These are phyloP conservation scores for Rhodamnia argentea DNA, from an alignment of 345 rosid genomes.

Conservation along the genomic window DNA sequence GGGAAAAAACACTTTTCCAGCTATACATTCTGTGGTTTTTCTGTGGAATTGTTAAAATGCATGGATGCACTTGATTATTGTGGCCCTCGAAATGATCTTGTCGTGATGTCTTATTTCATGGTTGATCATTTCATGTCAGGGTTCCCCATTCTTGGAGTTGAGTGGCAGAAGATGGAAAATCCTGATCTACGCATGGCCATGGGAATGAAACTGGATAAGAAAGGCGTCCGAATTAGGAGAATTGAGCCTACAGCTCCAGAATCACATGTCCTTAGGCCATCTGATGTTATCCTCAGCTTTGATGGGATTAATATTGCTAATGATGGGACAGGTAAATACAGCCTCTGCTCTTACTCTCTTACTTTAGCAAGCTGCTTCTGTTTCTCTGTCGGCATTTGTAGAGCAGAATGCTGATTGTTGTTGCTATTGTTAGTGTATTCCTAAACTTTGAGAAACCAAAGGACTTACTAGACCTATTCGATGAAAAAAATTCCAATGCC, in stretches of 20 bases:
- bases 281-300: constrained; percentile 82
- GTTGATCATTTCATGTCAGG: constrained; percentile 22
- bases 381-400: neutral
- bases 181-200: constrained; percentile 70
- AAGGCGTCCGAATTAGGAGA: constrained; percentile 90
- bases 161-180: constrained; percentile 99
- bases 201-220: constrained; percentile 76
- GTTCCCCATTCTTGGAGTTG: constrained; percentile 87
- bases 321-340: constrained; percentile 78
- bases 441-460: neutral
- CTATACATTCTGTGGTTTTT: neutral
- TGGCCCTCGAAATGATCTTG: neutral
- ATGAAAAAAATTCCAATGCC: neutral
- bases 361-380: neutral
- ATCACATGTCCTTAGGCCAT: constrained; percentile 70
- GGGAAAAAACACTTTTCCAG: neutral
- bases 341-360: neutral
- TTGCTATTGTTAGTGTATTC: neutral
- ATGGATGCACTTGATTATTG: neutral
- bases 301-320: constrained; percentile 81
- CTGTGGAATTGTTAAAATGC: neutral
- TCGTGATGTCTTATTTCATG: neutral
- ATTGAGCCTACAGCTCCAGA: constrained; percentile 91
- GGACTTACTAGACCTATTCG: neutral
- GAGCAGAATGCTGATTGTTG: neutral